Evolutionary conservation across 306 rosid genomes (phyloP), one percentile per base, ranked within the genome.

Genomic region (Cucumis hystrix): DNA sequence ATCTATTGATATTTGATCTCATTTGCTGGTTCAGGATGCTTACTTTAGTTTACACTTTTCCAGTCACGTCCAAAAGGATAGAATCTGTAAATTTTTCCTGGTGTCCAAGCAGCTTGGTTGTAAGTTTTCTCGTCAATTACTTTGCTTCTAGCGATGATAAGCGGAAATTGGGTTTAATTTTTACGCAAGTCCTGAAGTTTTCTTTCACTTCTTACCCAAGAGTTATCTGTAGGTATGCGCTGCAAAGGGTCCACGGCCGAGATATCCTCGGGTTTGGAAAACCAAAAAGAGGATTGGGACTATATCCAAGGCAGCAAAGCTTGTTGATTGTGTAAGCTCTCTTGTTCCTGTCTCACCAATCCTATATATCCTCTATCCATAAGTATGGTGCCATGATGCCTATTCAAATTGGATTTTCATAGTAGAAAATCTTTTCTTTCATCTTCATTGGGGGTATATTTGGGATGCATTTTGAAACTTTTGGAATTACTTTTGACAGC

Each of bases 201-300:
- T 16, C 30, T 63, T 40, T 15, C 61, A 1, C n/a, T 77, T 45
- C 17, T 77, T 15, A 64, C 47, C 9, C 49, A 20, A 49, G 10
- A 23, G 6, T 39, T 18, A 33, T 73, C 59, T 59, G 81, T 76
- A 95, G 99, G 93, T 90, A 35, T 92, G 97, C 80, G 96, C 88
- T 67, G 89, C 91, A 60, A 95, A 89, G 82, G 99, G 97, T 79
- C 97, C 97, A 64, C 93, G 93, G 77, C 99, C 96, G 62, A 88
- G 97, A 77, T 92, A 88, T 85, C 91, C 97, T 14, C 85, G 97
- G 57, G 99, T 95, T 9, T 92, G 99, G 99, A 95, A 95, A 89
- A 80, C 93, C 77, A 67, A 69, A 64, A 89, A 52, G 79, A 89
- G 80, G 84, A 82, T 95, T 66, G 99, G 99, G n/a, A 95, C 99